These are phyloP conservation scores for Sugiyamaella paludigena DNA, from an alignment of 1,139 yeast genomes.

Conservation along the genomic window DNA sequence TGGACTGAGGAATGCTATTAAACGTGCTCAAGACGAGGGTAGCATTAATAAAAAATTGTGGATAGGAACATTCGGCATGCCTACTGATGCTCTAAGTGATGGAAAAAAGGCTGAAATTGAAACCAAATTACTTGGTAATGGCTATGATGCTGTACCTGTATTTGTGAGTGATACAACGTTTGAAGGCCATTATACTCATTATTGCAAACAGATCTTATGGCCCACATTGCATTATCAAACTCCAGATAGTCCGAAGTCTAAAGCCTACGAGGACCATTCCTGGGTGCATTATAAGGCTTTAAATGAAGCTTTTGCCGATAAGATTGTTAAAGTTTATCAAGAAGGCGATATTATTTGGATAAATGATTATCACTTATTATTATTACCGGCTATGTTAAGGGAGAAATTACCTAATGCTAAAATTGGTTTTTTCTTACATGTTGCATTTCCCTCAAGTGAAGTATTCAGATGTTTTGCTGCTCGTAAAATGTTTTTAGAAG, in stretches of 20 bases:
- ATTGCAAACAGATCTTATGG: slow-evolving; percentile 93
- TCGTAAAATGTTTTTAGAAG: slow-evolving; percentile 69
- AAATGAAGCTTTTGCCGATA: slow-evolving; percentile 79
- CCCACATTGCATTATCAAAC: slow-evolving; percentile 96
- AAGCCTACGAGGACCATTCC: slow-evolving; percentile 92
- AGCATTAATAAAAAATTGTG: slow-evolving; percentile 56
- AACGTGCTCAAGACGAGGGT: slow-evolving; percentile 51
- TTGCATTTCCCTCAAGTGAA: slow-evolving; percentile 94
- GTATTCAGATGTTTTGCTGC: slow-evolving; percentile 94
- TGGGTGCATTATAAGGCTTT: slow-evolving; percentile 80
- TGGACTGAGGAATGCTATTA: slow-evolving; percentile 82
- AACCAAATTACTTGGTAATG: slow-evolving; percentile 30
- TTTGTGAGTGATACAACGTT: slow-evolving; percentile 74
- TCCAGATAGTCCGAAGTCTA: slow-evolving; percentile 91
- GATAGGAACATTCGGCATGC: slow-evolving; percentile 91
- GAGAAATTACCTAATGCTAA: slow-evolving; percentile 73
- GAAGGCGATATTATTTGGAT: slow-evolving; percentile 82
- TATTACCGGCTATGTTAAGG: slow-evolving; percentile 84
- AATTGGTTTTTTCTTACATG: slow-evolving; percentile 89
- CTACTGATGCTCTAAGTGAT: slow-evolving; percentile 74
- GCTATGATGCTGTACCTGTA: slow-evolving; percentile 62
- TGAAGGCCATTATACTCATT: slow-evolving; percentile 85
- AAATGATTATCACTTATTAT: slow-evolving; percentile 87
- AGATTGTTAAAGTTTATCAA: slow-evolving; percentile 60
- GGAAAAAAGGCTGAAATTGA: slow-evolving; percentile 51